Base-by-base conservation (phyloP, 1,284 basidiomycete species). In the Leccinum fuscescens region DNA sequence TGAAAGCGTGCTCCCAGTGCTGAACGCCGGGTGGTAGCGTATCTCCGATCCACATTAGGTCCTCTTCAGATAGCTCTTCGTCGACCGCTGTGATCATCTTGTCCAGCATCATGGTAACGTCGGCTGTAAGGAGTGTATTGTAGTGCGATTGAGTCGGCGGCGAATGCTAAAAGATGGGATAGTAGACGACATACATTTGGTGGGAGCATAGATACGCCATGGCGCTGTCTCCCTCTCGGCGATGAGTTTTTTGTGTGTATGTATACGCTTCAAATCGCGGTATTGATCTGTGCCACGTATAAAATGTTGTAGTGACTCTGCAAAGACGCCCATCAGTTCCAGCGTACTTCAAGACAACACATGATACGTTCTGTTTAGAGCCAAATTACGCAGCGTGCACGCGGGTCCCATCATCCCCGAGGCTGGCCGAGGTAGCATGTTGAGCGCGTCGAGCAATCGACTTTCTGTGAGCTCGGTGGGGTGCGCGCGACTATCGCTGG, bases 401-500 rank as follows among this genome's bases (percentile, higher is more conserved):
- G 46, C 46, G 22, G 46, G 46, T 48, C 70, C 68, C 51, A 72
- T 22, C 64, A 69, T 68, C 63, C 51, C 50, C 3, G 70, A 69
- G n/a, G 69, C 51, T 27, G 60, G 59, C 11, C 66, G 22, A 22
- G 22, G 22, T 22, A 14, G 15, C 8, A 11, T 6, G 27, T 51
- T n/a, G 2, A 4, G n/a, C n/a, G 55, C n/a, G 14, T 27, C 29
- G 29, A 29, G n/a, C 15, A 17, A 33, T 7, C 29, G 29, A 52
- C 14, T 31, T 17, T 33, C 51, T 17, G 29, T 20, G 17, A n/a
- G 15, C 1, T 48, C 48, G 1, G 27, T 4, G 12, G 14, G 9
- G 39, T 33, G 53, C 6, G 44, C 20, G 3, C 22, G 22, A 22
- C 22, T 22, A 22, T 22, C 46, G 20, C 20, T 22, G 12, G 20